Evolutionary conservation across 495 filamentous ascomycete species (phyloP).

Genomic region (Aspergillus ellipticus): DNA sequence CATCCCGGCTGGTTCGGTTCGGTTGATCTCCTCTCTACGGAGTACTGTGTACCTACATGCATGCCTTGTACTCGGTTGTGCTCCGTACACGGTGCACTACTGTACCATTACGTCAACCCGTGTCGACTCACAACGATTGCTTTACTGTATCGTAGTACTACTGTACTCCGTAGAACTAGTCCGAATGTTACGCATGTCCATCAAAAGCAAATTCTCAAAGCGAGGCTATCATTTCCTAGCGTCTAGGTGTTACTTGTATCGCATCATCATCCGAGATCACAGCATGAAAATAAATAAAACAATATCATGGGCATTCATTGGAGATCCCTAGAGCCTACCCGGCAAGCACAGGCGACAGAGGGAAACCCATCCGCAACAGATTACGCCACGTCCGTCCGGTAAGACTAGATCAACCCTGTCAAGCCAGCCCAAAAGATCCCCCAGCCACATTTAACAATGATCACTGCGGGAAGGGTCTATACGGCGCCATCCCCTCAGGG

Average conservation of each 20-base stretch:
- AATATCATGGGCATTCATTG: background rate
- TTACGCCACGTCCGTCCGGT: background rate
- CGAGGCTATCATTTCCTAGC: background rate
- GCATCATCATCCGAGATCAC: background rate
- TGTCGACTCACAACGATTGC: background rate
- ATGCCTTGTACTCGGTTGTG: too few relatives aligned
- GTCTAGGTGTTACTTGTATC: background rate
- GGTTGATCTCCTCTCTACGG: background rate
- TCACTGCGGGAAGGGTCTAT: conserved; percentile 1
- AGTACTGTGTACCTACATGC: background rate
- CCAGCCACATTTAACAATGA: conserved; percentile 1
- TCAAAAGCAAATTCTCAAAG: background rate
- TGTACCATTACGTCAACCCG: background rate
- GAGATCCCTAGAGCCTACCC: background rate
- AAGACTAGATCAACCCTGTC: background rate
- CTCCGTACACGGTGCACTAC: too few relatives aligned
- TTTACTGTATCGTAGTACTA: too few relatives aligned
- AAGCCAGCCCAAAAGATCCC: background rate
- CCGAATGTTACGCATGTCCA: too few relatives aligned
- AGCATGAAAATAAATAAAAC: background rate
- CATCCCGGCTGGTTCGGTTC: too few relatives aligned
- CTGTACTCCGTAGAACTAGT: too few relatives aligned
- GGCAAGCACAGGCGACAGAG: background rate
- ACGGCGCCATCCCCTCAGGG: conserved; percentile 1
- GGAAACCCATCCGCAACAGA: background rate